Conservation (phyloP, 2,329 filamentous ascomycete species). For the Alternaria brassicae region DNA sequence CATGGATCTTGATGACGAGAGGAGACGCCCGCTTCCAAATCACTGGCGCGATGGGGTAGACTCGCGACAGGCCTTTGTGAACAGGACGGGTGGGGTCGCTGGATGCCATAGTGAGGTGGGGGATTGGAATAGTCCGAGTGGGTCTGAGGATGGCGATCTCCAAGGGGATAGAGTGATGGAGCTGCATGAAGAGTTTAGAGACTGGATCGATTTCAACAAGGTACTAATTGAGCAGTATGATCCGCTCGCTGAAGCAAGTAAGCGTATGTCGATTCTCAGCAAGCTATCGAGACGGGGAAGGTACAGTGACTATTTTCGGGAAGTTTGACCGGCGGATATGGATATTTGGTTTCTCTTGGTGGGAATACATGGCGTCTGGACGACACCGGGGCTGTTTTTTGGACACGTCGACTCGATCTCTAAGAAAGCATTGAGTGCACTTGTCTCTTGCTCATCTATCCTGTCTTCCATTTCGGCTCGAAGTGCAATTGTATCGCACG, state of each 20-base stretch:
- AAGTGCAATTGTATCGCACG: not conserved
- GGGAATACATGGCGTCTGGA: not conserved
- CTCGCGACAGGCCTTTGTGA: not conserved
- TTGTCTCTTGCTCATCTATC: not conserved
- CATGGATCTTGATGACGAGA: not conserved
- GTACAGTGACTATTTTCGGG: not conserved
- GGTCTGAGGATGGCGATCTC: not conserved
- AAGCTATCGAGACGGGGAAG: not conserved
- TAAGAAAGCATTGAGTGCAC: not conserved
- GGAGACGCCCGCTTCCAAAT: not conserved
- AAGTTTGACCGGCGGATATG: not conserved
- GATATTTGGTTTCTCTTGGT: not conserved
- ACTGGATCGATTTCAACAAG: not conserved
- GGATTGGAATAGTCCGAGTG: not conserved
- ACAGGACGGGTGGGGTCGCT: not conserved
- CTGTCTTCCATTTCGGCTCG: not conserved
- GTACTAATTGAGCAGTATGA: conserved; percentile 7
- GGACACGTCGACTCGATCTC: not conserved
- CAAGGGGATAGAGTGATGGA: not conserved
- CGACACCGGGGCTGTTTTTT: not conserved
- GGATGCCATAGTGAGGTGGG: not conserved
- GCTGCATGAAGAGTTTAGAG: not conserved
- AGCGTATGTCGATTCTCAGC: not conserved
- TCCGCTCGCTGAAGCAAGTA: not conserved
- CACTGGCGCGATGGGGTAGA: not conserved